A percentile compares a stretch with the other conserved stretches of the same genome.
Conservation (phyloP, 2,329 filamentous ascomycete species). For the Fusarium papillatum region DNA sequence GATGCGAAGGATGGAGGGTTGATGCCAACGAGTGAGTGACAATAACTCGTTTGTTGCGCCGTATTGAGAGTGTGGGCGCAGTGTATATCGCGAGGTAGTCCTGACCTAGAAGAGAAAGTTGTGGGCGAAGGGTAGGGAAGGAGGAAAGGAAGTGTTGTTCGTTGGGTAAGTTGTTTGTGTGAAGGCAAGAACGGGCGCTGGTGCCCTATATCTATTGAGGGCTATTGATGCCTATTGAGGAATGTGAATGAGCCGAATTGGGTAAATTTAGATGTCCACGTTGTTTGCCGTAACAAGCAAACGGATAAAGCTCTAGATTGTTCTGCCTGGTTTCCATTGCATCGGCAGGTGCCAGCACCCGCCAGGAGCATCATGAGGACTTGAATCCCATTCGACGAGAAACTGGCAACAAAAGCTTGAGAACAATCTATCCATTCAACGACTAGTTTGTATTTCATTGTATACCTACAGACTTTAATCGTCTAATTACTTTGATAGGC, state of each 20-base stretch:
- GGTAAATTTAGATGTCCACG: not conserved
- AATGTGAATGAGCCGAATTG: not conserved
- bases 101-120: not conserved
- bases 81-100: not conserved
- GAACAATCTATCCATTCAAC: not conserved
- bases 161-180: not conserved
- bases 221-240: not conserved
- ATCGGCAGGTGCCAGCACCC: not conserved
- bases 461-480: not conserved
- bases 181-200: not conserved
- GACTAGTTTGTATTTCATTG: not conserved
- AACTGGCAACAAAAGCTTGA: not conserved
- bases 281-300: not conserved
- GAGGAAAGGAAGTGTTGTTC: not conserved
- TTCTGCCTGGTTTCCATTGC: not conserved
- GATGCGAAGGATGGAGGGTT: not conserved
- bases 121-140: not conserved
- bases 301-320: not conserved
- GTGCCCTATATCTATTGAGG: not conserved
- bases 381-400: not conserved
- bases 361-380: not conserved
- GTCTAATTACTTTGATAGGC: not conserved
- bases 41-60: not conserved
- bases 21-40: not conserved
- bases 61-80: not conserved